Evolutionary conservation across 2,329 filamentous ascomycete genomes (phyloP), one percentile per base, ranked within the genome.

Genomic region (Fusarium sp.): DNA sequence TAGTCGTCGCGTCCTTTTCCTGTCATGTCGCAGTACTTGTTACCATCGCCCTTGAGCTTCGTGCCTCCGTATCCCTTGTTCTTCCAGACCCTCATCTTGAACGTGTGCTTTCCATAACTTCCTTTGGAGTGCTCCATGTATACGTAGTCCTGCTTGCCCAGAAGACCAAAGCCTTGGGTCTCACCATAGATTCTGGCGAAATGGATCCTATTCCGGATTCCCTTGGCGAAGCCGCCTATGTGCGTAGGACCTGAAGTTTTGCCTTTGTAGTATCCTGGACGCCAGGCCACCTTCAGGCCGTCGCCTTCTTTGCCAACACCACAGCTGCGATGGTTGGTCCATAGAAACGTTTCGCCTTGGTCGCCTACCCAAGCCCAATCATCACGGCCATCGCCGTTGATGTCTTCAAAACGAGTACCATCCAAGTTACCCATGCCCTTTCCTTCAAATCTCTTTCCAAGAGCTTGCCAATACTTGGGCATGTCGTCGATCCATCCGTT

Each of bases 381-480:
- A 54, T 54, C 48, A 13, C 48, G 48, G 4, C 48, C 48, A 27
- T 50, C 48, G n/a, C 48, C 48, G 7, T 50, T 50, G 44, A 77
- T 68, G 38, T 78, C 76, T 20, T 72, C 65, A 27, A 76, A 74
- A 2, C 67, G 65, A 4, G 74, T 42, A 5, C 75, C 75, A 8
- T 32, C 27, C 6, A 72, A 17, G 42, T 75, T 60, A 1, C 74
- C 74, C 60, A 71, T 76, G n/a, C 18, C n/a, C 41, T 73, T 67
- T 9, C 40, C 60, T 3, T 53, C 54, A 40, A 75, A 78, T 3
- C 68, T 45, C 23, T 63, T n/a, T 6, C 68, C 78, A 38, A 82
- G 70, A 6, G 69, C 53, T 62, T 83, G 79, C 80, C 80, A 82
- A 11, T 58, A 58, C 9, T 49, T 26, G 13, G 55, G 55, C 44